Evolutionary conservation across 2,329 filamentous ascomycete species (phyloP), one percentile per base, ranked within the genome.

Genomic region (Ophiostoma triangulosporum): DNA sequence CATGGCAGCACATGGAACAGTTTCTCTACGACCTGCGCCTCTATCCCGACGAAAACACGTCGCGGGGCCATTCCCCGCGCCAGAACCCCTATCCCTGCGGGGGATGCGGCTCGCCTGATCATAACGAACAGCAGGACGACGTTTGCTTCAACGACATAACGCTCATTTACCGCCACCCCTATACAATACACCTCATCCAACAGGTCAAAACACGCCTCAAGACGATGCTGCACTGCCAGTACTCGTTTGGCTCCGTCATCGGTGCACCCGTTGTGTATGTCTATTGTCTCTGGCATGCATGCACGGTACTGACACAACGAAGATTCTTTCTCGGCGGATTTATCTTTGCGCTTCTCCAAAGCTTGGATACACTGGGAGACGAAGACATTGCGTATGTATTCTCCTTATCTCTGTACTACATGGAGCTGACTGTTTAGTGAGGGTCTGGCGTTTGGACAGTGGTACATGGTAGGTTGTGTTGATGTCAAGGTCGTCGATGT

Each of bases 271-370:
- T 62, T 0, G 52, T 62, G 48, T 57, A 35, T 6, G 50, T 36
- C 26, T 27, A 4, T 11, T 9, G 6, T 11, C 6, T 29, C 6
- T 2, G 40, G 29, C 6, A 7, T 45, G 35, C n/a, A 24, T 24
- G 14, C 11, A 6, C 20, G 0, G 20, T 24, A 24, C 43, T 46
- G 29, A 46, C 43, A 5, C 17, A 8, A 6, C 3, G n/a, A 4
- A 58, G 57, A 2, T 64, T 64, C 54, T 64, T 62, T 40, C 54
- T 64, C 1, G 62, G 62, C 3, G 61, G 61, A 1, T 63, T 64
- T 29, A 51, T 63, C 2, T 64, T 62, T 53, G 56, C 60, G 4
- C 40, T 58, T 2, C 32, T 61, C 0, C 57, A 60, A 15, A 62
- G 60, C 17, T n/a, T 61, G 3, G 54, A 49, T 1, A 54, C 48